Evolutionary conservation across 2,329 filamentous ascomycete species (phyloP), one percentile per base, ranked within the genome.

Genomic region (Neopestalotiopsis rosae): DNA sequence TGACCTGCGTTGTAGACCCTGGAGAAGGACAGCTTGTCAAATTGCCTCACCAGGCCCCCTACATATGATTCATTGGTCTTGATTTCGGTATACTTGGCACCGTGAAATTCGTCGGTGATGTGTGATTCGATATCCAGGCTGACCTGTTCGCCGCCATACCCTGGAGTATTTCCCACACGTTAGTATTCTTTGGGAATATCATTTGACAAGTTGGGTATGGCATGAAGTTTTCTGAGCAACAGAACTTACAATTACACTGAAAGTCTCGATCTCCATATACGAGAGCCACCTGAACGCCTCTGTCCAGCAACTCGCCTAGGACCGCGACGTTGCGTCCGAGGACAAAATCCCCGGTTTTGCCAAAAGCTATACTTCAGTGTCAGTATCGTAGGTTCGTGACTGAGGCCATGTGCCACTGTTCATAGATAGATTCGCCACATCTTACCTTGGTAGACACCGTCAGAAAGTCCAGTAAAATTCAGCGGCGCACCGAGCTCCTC

Each of bases 401-500:
- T 28, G 24, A 28, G 24, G 24, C 24, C 24, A 2, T 28, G 24
- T 28, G 2, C 24, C 24, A 28, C 24, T 28, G 24, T 28, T 28
- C 24, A 28, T 28, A 28, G 24, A 28, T 57, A 28, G 24, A 10
- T 57, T 30, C 4, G 32, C 17, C n/a, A n/a, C 32, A 20, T 49
- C 24, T 34, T 52, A 65, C 64, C 52, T 5, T n/a, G 28, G 17
- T 12, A n/a, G 13, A 67, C 58, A 2, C 10, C 58, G 9, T 10
- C 34, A 9, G 66, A 62, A 17, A 32, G 24, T 13, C 66, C 80
- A 76, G 3, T 87, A 78, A 84, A 90, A 77, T 91, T 90, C 38
- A 90, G 76, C 0, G 87, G 87, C 0, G 89, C 85, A 7, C 89
- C 90, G 1, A 91, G 82, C 0, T 84, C 86, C 3, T 78, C 75